Evolutionary conservation across 805 yeast species (phyloP).

Genomic region (Cyberlindnera saturnus): DNA sequence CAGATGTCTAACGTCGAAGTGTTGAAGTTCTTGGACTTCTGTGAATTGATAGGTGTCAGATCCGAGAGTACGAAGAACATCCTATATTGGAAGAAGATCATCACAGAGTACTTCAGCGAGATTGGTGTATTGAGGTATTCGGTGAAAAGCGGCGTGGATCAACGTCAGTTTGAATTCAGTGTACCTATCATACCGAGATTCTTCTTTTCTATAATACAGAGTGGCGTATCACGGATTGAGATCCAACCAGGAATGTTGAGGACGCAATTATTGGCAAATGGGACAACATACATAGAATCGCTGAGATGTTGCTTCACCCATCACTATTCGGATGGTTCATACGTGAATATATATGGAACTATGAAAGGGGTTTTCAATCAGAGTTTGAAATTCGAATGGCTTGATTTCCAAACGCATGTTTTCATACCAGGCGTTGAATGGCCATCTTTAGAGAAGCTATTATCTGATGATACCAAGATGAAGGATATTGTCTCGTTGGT

Average conservation of each 20-base stretch:
- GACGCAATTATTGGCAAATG: slow-evolving; percentile 48
- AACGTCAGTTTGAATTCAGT: slow-evolving; percentile 58
- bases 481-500: slow-evolving; percentile 5
- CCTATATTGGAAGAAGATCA: slow-evolving; percentile 44
- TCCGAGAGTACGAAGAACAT: slow-evolving; percentile 38
- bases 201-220: slow-evolving; percentile 43
- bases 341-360: slow-evolving; percentile 55
- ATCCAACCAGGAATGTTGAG: slow-evolving; percentile 41
- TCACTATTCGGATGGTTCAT: slow-evolving; percentile 65
- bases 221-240: slow-evolving; percentile 48
- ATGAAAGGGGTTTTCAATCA: slow-evolving; percentile 58
- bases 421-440: slow-evolving; percentile 41
- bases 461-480: slow-evolving; percentile 25
- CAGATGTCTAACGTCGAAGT: slow-evolving; percentile 45
- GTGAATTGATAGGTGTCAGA: slow-evolving; percentile 39
- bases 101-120: slow-evolving; percentile 47
- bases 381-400: slow-evolving; percentile 62
- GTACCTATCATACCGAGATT: slow-evolving; percentile 60
- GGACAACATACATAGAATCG: slow-evolving; percentile 48
- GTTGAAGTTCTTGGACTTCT: slow-evolving; percentile 41
- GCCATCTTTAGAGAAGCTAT: slow-evolving; percentile 37
- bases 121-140: slow-evolving; percentile 42
- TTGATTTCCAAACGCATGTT: slow-evolving; percentile 51
- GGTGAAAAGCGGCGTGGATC: slow-evolving; percentile 39
- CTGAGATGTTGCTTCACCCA: slow-evolving; percentile 42